Evolutionary conservation across 2,329 filamentous ascomycete genomes (phyloP).

Genomic region (Rutstroemia sp.): DNA sequence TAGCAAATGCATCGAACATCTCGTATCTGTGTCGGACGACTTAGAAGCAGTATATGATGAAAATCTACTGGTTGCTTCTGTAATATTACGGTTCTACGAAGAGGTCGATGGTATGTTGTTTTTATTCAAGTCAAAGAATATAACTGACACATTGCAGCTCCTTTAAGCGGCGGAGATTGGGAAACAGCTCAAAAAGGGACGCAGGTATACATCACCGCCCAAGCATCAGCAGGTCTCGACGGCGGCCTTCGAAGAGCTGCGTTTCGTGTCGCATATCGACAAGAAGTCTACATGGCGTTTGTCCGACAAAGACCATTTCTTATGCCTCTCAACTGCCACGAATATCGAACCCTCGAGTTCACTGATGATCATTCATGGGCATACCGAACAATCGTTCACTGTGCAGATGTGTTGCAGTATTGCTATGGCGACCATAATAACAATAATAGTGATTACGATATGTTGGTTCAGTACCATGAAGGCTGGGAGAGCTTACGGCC

Average conservation of each 20-base stretch:
- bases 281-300: conserved; percentile 41
- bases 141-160: conserved; percentile 11
- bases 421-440: conserved; percentile 16
- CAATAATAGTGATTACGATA: conserved; percentile 13
- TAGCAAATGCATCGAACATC: conserved; percentile 34
- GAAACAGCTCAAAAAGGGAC: conserved; percentile 18
- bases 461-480: conserved; percentile 14
- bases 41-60: conserved; percentile 33
- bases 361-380: conserved; percentile 20
- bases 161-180: conserved; percentile 18
- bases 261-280: conserved; percentile 41
- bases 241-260: conserved; percentile 36
- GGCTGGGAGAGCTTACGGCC: conserved; percentile 16
- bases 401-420: conserved; percentile 19
- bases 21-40: conserved; percentile 33
- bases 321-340: conserved; percentile 31
- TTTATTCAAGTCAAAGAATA: not conserved
- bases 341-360: conserved; percentile 17
- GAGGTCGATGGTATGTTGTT: conserved; percentile 31
- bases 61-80: conserved; percentile 32
- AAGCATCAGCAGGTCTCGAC: conserved; percentile 26
- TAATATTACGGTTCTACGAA: conserved; percentile 34
- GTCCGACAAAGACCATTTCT: conserved; percentile 33
- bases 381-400: conserved; percentile 18
- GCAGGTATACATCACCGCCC: conserved; percentile 21